Conservation (phyloP, 306 rosid species). For the Malus fusca region DNA sequence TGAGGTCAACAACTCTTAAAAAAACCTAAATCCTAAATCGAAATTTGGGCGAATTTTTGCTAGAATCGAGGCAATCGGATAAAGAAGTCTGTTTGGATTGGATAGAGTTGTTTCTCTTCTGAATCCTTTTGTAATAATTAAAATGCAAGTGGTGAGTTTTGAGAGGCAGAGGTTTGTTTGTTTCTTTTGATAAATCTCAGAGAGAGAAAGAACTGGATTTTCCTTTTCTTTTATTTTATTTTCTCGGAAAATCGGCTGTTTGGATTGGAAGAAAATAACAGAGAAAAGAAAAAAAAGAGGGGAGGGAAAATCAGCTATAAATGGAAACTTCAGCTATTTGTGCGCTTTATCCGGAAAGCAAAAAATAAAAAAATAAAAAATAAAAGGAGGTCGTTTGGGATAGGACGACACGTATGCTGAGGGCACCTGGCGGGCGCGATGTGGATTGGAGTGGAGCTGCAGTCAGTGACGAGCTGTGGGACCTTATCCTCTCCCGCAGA, state of each 20-base stretch:
- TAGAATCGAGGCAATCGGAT: slow-evolving; percentile 46
- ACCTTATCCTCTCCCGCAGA: slow-evolving; percentile 29
- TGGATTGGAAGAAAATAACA: neutral
- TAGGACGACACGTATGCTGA: slow-evolving; percentile 7
- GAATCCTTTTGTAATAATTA: neutral
- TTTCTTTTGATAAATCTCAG: slow-evolving; percentile 20
- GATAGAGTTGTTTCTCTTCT: neutral
- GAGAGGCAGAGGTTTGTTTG: slow-evolving; percentile 20
- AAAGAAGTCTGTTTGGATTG: slow-evolving; percentile 9
- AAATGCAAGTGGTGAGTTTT: slow-evolving; percentile 18
- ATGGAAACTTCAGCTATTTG: neutral
- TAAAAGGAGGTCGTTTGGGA: neutral
- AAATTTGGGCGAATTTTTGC: neutral
- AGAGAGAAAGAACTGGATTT: neutral
- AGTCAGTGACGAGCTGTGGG: slow-evolving; percentile 13
- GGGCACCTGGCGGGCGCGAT: neutral
- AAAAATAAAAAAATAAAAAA: neutral
- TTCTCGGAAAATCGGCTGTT: neutral
- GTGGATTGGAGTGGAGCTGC: slow-evolving; percentile 2
- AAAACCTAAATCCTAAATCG: neutral
- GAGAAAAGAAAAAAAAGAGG: neutral
- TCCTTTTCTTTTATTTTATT: neutral
- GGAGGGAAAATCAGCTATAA: neutral
- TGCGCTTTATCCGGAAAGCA: no score
- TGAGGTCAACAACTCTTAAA: neutral